phyloP scores from a whole-genome alignment of 2,329 filamentous ascomycete genomes.

The Alternaria gaisen region DNA sequence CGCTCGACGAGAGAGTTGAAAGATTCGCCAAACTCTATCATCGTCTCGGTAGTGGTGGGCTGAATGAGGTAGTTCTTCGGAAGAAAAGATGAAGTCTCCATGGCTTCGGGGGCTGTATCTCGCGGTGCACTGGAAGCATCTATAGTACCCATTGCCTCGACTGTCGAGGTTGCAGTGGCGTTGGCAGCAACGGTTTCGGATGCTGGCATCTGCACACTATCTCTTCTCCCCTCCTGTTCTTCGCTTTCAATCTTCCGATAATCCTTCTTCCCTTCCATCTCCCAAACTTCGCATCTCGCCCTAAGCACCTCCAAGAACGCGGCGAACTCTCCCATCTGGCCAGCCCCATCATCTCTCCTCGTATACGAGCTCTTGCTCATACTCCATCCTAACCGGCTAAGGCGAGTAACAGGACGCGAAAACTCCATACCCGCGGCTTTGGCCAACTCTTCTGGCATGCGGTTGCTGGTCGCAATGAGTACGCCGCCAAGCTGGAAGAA shows the following conservation, averaged over 20 bases:
- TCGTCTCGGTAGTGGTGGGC: conserved; percentile 32
- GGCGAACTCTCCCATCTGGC: conserved; percentile 74
- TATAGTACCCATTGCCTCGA: neutral
- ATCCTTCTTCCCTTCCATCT: conserved; percentile 79
- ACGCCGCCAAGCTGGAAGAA: conserved; percentile 87
- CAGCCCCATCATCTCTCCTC: conserved; percentile 47
- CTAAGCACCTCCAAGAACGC: conserved; percentile 79
- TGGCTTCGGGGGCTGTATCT: neutral
- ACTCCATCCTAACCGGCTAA: conserved; percentile 45
- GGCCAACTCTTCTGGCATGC: conserved; percentile 82
- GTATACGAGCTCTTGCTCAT: conserved; percentile 61
- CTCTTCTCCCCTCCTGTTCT: conserved; percentile 13
- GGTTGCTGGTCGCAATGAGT: conserved; percentile 80
- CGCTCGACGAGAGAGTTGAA: conserved; percentile 34
- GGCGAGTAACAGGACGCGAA: conserved; percentile 60
- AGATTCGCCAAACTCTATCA: conserved; percentile 29
- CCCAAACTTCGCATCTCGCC: conserved; percentile 82
- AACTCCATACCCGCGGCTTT: conserved; percentile 79
- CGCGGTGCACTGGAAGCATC: neutral
- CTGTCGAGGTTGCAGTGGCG: neutral
- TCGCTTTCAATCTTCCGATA: conserved; percentile 64
- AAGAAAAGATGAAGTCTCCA: conserved; percentile 7
- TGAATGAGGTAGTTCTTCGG: conserved; percentile 50
- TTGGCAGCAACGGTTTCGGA: neutral
- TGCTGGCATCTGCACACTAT: conserved; percentile 6